Conservation (phyloP, 371 early-diverging fungal species). For the Saksenaea vasiformis region DNA sequence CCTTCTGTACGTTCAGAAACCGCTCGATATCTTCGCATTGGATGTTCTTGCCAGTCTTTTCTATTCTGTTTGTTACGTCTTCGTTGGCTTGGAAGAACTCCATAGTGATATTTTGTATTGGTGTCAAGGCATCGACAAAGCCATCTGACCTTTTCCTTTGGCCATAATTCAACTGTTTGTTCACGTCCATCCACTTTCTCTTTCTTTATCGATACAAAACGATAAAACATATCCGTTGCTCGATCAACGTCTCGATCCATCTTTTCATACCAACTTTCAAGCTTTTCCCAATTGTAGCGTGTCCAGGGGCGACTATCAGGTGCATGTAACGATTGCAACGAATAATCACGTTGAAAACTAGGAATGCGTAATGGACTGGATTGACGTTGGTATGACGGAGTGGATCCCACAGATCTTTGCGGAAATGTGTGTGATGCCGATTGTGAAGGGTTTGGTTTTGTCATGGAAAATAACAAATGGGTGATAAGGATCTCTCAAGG, state of each 20-base stretch:
- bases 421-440: no score
- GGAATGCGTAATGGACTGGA: not conserved
- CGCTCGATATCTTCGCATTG: not conserved
- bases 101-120: conserved; percentile 4
- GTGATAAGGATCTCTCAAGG: no score
- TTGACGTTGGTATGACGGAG: not conserved
- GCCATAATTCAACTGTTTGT: not conserved
- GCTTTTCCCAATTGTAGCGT: not conserved
- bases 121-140: conserved; percentile 5
- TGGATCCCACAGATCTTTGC: not conserved
- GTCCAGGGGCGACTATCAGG: not conserved
- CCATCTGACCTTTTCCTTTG: conserved; percentile 5
- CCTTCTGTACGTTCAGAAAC: not conserved
- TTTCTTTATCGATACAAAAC: not conserved
- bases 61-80: not conserved
- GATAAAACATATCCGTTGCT: not conserved
- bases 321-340: not conserved
- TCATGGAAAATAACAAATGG: no score
- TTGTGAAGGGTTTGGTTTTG: no score
- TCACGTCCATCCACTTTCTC: not conserved
- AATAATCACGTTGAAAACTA: not conserved
- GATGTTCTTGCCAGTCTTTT: not conserved
- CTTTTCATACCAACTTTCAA: conserved; percentile 1
- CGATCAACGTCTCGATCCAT: conserved; percentile 3
- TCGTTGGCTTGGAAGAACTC: conserved; percentile 3